Evolutionary conservation across 225 moss, liverwort and hornwort species (phyloP), one percentile per base, ranked within the genome.

Genomic region (Polytrichum formosum): DNA sequence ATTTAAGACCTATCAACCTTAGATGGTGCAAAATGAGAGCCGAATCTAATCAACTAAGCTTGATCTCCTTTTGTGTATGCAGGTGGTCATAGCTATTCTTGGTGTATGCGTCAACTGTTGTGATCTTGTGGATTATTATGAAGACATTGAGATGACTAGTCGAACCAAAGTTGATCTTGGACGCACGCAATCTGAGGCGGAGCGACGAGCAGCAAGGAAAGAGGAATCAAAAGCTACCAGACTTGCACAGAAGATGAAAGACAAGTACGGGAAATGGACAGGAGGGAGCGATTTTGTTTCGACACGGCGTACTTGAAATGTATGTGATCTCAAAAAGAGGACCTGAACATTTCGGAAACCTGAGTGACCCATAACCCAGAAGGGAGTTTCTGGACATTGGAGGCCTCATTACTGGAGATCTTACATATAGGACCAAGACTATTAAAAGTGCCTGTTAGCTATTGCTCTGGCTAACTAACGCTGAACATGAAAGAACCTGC

Each of bases 91-190:
- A 18, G 75, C 81, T 7, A 65, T 86, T 27, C 83, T 89, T 6
- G 81, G 85, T 6, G 78, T 80, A 20, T 77, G 83, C 21, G 75
- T 85, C 53, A 86, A 81, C 46, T 89, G 83, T 54, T 89, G 89
- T 73, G 89, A 89, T 75, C 81, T 86, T 54, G 85, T 86, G 21
- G 83, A 89, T 62, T 84, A 89, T 64, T 89, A 89, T 28, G 89
- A 89, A 62, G 89, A 89, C 33, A 63, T 89, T 16, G 89, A 89
- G 71, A 81, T 86, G 86, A 73, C 86, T 58, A 83, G 86, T 67
- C 73, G 85, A 37, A 35, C 26, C 10, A 84, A 79, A 18, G 26
- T 54, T 2, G 81, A 78, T 73, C 69, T 83, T 6, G 37, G 69
- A 13, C 67, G 75, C 37, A 69, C 81, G 27, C 72, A 77, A 25